Base-by-base conservation (phyloP, 1,284 basidiomycete genomes). In the Omphalotus olearius region DNA sequence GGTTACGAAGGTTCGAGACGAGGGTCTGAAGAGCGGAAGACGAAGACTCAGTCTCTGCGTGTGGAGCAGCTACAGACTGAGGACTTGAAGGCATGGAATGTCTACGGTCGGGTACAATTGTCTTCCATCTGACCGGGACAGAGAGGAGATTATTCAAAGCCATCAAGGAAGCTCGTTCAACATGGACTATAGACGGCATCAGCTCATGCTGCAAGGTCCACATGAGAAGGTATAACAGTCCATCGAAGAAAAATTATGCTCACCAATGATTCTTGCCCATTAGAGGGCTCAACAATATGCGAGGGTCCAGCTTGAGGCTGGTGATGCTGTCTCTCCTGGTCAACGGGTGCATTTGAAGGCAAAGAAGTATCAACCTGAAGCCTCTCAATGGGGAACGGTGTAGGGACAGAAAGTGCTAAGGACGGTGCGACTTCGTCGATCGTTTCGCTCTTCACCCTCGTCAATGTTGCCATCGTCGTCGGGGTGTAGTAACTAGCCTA, bases 121-220 rank as follows among this genome's bases (percentile, higher is more conserved):
- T 72, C 52, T 69, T 71, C 82, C 81, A 85, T 50, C 69, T 63
- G 4, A 68, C 64, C 7, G 76, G 69, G 4, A 69, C 70, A 36
- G 79, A 81, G 23, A 91, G 76, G n/a, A 91, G 72, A 62, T 82
- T 83, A 60, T 83, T 81, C 42, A 91, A 69, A 0, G 85, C 85
- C 72, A 81, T 83, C 18, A 90, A 60, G 64, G 85, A 88, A 14
- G 85, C 86, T 55, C 76, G 78, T 59, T 88, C 83, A 26, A 91
- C 84, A 52, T 78, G 73, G 10, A 74, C 69, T 56, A 91, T 82
- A 17, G 85, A 88, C 3, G 84, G 80, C 57, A 85, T 69, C 26
- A 89, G 68, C 59, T 87, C 82, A 55, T 74, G 73, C 79, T 85
- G 55, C 6, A 47, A 54, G 13, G 9, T 18, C 33, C 41, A 30